phyloP scores from a whole-genome alignment of 1,284 basidiomycete species.

The Trichosporon ovoides region DNA sequence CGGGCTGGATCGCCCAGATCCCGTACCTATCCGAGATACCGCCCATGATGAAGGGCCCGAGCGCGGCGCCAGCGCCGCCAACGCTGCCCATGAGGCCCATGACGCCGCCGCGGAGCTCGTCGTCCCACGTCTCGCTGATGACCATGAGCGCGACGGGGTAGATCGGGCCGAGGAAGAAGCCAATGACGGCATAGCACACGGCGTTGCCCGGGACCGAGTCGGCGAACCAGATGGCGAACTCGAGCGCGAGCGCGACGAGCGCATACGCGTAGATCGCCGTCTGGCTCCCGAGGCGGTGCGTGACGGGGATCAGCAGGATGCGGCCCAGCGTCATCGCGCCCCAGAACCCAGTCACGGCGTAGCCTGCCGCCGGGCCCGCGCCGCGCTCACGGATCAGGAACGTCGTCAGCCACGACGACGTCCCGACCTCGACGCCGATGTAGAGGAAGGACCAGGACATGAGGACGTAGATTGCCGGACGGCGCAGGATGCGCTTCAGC shows the following conservation, averaged over 20 bases:
- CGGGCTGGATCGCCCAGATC: conserved; percentile 20
- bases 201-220: conserved; percentile 54
- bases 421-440: conserved; percentile 18
- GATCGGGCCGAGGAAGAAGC: conserved; percentile 52
- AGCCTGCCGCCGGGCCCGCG: conserved; percentile 16
- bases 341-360: conserved; percentile 24
- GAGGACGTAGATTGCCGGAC: conserved; percentile 11
- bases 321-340: conserved; percentile 25
- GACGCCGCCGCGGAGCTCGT: conserved; percentile 57
- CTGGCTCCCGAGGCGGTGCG: conserved; percentile 24
- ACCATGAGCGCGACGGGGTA: conserved; percentile 61
- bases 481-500: conserved; percentile 18
- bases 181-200: conserved; percentile 57
- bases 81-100: conserved; percentile 59
- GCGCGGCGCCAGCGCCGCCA: conserved; percentile 59
- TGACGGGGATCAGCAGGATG: conserved; percentile 25
- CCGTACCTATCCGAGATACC: conserved; percentile 16
- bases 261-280: conserved; percentile 24
- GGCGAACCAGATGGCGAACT: conserved; percentile 59
- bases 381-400: conserved; percentile 23
- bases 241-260: conserved; percentile 40
- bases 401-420: conserved; percentile 11
- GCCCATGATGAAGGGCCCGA: conserved; percentile 54
- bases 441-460: conserved; percentile 17
- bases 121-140: conserved; percentile 56